phyloP scores from a whole-genome alignment of 139 green algal species.

The Volvox reticuliferus region DNA sequence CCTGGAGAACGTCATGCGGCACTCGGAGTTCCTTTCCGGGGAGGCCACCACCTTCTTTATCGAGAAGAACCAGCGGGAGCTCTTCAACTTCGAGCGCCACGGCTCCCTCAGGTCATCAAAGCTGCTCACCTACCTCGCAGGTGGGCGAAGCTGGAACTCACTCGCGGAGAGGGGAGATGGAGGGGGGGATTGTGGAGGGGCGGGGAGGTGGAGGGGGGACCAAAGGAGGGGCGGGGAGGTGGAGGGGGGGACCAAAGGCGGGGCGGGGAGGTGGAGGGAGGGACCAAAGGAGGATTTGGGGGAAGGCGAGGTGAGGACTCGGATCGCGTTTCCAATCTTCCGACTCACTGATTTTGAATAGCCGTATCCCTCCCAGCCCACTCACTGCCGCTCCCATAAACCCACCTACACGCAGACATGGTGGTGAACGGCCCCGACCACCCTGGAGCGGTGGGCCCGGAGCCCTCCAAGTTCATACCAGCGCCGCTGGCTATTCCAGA shows the following conservation, averaged over 20 bases:
- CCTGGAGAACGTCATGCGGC: slow-evolving; percentile 90
- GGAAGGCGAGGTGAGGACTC: too few species aligned
- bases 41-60: slow-evolving; percentile 86
- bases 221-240: neutral
- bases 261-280: neutral
- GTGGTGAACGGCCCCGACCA: slow-evolving; percentile 91
- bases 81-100: slow-evolving; percentile 81
- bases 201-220: neutral
- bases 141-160: slow-evolving; percentile 47
- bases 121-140: slow-evolving; percentile 88
- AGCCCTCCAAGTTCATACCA: slow-evolving; percentile 65
- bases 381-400: neutral
- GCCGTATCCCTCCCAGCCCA: neutral
- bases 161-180: slow-evolving; percentile 30
- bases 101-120: slow-evolving; percentile 61
- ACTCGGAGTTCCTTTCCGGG: slow-evolving; percentile 88
- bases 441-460: slow-evolving; percentile 81
- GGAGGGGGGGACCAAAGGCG: neutral
- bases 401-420: slow-evolving; percentile 23
- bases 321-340: too few species aligned
- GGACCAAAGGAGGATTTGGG: neutral
- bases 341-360: too few species aligned
- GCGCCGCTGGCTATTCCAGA: slow-evolving; percentile 58
- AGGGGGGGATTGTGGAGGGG: slow-evolving; percentile 28
- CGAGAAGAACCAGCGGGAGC: slow-evolving; percentile 77